Evolutionary conservation across 2,329 filamentous ascomycete species (phyloP).

Genomic region (Diaporthe vaccinii): DNA sequence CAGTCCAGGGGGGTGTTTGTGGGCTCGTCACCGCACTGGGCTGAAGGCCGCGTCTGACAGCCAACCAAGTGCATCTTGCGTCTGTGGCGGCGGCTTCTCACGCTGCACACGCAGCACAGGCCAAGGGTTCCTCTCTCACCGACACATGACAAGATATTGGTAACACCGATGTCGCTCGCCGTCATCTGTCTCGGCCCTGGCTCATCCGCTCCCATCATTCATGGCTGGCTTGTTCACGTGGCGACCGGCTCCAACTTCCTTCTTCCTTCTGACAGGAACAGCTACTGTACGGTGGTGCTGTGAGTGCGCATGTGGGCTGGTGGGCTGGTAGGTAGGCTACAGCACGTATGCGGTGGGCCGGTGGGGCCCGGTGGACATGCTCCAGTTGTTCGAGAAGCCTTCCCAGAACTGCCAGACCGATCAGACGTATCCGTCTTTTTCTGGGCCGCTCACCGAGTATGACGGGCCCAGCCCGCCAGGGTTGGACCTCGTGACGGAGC

Average conservation of each 20-base stretch:
- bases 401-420: constrained; percentile 17
- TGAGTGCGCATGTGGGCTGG: not conserved
- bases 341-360: not conserved
- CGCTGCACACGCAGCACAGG: constrained; percentile 35
- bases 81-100: constrained; percentile 26
- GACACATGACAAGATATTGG: constrained; percentile 38
- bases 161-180: constrained; percentile 34
- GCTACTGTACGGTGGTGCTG: not conserved
- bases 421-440: constrained; percentile 1
- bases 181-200: constrained; percentile 30
- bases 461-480: constrained; percentile 6
- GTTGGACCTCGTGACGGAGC: constrained; percentile 12
- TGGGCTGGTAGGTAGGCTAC: not conserved
- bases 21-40: constrained; percentile 29
- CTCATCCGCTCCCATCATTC: not conserved
- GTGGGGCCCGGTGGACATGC: not conserved
- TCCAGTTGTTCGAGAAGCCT: constrained; percentile 33
- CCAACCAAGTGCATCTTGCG: constrained; percentile 32
- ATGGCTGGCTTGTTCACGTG: constrained; percentile 28
- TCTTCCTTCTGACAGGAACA: constrained; percentile 1
- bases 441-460: constrained; percentile 28
- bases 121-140: constrained; percentile 34
- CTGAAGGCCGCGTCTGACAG: constrained; percentile 33
- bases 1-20: not conserved
- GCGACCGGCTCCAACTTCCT: constrained; percentile 24